Evolutionary conservation across 441 rosid genomes (phyloP).

Genomic region (Adansonia gregorii): DNA sequence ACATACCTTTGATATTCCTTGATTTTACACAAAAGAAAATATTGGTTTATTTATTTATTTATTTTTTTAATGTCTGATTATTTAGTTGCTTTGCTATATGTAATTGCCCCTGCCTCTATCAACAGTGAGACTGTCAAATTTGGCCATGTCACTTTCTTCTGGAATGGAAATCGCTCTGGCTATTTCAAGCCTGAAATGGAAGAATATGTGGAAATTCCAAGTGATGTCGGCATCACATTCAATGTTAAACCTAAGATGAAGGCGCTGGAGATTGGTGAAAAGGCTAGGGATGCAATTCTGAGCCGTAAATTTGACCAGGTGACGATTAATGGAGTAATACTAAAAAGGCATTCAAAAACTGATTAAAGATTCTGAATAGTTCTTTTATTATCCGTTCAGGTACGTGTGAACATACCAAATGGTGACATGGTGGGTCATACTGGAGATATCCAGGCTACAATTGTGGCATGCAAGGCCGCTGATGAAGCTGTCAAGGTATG

Average conservation of each 20-base stretch:
- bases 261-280: constrained; percentile 89
- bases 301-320: constrained; percentile 92
- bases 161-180: constrained; percentile 99
- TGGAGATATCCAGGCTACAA: constrained; percentile 83
- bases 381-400: too few species aligned
- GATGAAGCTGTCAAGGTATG: constrained; percentile 88
- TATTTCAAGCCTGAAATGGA: constrained; percentile 75
- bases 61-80: too few species aligned
- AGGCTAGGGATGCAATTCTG: constrained; percentile 90
- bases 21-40: too few species aligned
- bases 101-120: background rate
- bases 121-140: constrained; percentile 96
- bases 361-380: too few species aligned
- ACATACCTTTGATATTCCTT: background rate
- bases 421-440: constrained; percentile 99
- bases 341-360: background rate
- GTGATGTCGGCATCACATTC: constrained; percentile 94
- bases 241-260: constrained; percentile 94
- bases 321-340: constrained; percentile 22
- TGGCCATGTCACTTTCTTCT: constrained; percentile 98
- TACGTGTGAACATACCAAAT: constrained; percentile 78
- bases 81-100: background rate
- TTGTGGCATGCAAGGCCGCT: constrained; percentile 91
- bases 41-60: too few species aligned
- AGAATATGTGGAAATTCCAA: constrained; percentile 89